phyloP scores from a whole-genome alignment of 225 moss, liverwort and hornwort species.

The Thuidium tamariscinum region DNA sequence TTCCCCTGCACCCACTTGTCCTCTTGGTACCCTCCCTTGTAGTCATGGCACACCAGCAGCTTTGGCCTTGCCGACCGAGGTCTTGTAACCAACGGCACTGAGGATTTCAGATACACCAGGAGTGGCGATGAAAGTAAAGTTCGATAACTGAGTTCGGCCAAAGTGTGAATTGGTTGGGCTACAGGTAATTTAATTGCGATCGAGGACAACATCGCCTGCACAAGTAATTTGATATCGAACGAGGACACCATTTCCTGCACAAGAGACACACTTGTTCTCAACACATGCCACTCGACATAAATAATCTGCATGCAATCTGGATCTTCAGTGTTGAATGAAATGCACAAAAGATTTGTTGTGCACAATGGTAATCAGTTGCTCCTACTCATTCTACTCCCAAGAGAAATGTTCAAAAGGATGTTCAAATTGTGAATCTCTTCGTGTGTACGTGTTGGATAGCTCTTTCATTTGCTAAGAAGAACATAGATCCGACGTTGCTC shows the following conservation, averaged over 20 bases:
- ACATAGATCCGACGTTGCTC: not conserved
- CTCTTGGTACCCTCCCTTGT: conserved; percentile 36
- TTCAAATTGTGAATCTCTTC: not conserved
- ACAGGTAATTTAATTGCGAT: not conserved
- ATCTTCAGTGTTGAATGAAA: not conserved
- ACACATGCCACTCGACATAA: not conserved
- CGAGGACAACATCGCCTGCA: not conserved
- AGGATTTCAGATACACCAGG: conserved; percentile 44
- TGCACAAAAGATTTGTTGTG: not conserved
- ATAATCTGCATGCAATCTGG: not conserved
- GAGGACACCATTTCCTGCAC: not conserved
- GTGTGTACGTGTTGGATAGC: not conserved
- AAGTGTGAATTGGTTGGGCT: conserved; percentile 7
- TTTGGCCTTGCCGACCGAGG: conserved; percentile 28
- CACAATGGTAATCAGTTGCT: not conserved
- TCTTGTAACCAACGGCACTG: conserved; percentile 21
- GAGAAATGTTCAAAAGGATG: not conserved
- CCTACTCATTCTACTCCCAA: not conserved
- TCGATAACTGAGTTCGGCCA: conserved; percentile 4
- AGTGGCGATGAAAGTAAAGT: conserved; percentile 35
- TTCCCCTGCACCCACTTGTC: conserved; percentile 37
- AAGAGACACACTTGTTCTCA: not conserved
- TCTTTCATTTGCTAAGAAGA: not conserved
- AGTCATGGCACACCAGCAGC: conserved; percentile 86
- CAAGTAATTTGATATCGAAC: not conserved